Evolutionary conservation across 1,139 yeast species (phyloP).

Genomic region (Diutina ranongensis): DNA sequence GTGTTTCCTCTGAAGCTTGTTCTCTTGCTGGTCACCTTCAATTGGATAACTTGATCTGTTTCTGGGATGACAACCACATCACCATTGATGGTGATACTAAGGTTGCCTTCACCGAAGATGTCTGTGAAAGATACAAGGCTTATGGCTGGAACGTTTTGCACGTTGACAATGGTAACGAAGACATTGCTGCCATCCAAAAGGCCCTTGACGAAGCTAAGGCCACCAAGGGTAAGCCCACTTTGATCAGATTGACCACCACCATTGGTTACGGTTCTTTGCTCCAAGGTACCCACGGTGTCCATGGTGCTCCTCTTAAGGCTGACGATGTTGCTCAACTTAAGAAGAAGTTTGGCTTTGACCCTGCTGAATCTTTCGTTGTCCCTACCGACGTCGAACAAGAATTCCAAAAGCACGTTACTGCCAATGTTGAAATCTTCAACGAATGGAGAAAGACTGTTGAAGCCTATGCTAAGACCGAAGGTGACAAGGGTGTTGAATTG

Average conservation of each 20-base stretch:
- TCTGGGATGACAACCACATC: constrained; percentile 96
- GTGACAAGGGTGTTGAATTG: constrained; percentile 71
- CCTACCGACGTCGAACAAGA: constrained; percentile 75
- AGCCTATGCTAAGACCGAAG: constrained; percentile 58
- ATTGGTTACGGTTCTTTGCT: constrained; percentile 89
- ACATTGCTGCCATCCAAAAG: constrained; percentile 55
- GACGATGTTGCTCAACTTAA: constrained; percentile 90
- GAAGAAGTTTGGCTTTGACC: constrained; percentile 79
- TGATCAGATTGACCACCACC: constrained; percentile 80
- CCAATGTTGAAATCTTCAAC: constrained; percentile 49
- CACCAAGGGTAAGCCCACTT: constrained; percentile 71
- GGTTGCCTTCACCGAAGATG: constrained; percentile 93
- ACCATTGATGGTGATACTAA: constrained; percentile 93
- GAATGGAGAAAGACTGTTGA: constrained; percentile 64
- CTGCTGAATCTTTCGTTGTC: constrained; percentile 67
- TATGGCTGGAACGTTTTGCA: constrained; percentile 89
- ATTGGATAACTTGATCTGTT: constrained; percentile 86
- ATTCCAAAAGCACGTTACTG: constrained; percentile 46
- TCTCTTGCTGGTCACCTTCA: constrained; percentile 96
- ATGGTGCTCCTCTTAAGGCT: constrained; percentile 93
- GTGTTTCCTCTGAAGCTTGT: constrained; percentile 89
- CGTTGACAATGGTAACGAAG: constrained; percentile 76
- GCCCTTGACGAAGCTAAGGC: constrained; percentile 69
- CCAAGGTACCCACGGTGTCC: constrained; percentile 87
- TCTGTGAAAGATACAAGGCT: constrained; percentile 70